phyloP scores from a whole-genome alignment of 495 filamentous ascomycete species.

The Penicillium simplicissimum region DNA sequence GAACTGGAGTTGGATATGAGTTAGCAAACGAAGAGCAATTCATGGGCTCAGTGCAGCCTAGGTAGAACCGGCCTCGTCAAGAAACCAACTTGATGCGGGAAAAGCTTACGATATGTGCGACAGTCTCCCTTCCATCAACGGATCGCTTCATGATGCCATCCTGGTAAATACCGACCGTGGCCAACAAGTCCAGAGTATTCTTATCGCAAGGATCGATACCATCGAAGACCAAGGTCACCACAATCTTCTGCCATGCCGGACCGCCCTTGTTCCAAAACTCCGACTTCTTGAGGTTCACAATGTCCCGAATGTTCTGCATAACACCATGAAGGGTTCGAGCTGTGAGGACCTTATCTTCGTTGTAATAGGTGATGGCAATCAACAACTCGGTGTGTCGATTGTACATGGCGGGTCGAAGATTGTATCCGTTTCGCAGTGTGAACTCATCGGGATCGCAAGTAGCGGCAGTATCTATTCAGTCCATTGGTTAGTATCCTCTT shows the following conservation, averaged over 20 bases:
- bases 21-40: not conserved
- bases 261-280: slow-evolving; percentile 99
- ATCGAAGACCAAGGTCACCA: slow-evolving; percentile 92
- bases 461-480: slow-evolving; percentile 75
- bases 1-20: slow-evolving; percentile 53
- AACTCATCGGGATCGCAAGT: slow-evolving; percentile 99
- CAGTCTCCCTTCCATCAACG: slow-evolving; percentile 92
- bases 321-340: slow-evolving; percentile 92
- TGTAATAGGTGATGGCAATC: slow-evolving; percentile 98
- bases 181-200: slow-evolving; percentile 88
- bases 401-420: slow-evolving; percentile 96
- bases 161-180: slow-evolving; percentile 93
- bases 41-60: not conserved
- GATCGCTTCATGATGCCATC: slow-evolving; percentile 98
- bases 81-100: not conserved
- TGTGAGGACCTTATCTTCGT: slow-evolving; percentile 94
- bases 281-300: slow-evolving; percentile 96
- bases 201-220: slow-evolving; percentile 98
- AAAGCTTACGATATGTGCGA: slow-evolving; percentile 75
- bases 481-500: slow-evolving; percentile 4
- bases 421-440: slow-evolving; percentile 97
- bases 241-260: slow-evolving; percentile 99
- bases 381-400: slow-evolving; percentile 96
- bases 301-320: slow-evolving; percentile 98
- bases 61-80: not conserved